Evolutionary conservation across 2,329 filamentous ascomycete genomes (phyloP), one percentile per base, ranked within the genome.

Genomic region (Fusarium decemcellulare): DNA sequence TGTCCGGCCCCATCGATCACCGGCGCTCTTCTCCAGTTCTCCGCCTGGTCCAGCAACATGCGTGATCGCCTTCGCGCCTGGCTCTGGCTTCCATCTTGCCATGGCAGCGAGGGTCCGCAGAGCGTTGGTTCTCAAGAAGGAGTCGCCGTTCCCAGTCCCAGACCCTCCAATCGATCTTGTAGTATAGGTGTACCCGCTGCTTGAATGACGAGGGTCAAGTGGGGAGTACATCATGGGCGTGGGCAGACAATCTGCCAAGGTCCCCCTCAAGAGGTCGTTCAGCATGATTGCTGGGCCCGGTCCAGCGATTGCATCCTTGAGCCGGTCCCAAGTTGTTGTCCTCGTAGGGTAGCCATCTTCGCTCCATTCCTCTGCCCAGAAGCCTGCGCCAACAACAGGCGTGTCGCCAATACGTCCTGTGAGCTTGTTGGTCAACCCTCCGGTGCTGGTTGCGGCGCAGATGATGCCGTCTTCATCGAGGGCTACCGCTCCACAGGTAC

Each of bases 131-230:
- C 93, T 90, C 15, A 97, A 84, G 77, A 97, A 97, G 0, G 92
- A 93, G 79, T 97, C 94, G 1, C 95, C 94, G 72, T 97, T 97
- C 0, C 94, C 95, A 0, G 94, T 95, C 1, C 93, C 92, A 0
- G 92, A 95, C 10, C 93, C 82, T 0, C 86, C 93, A 8, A 87
- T 75, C 0, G 85, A 83, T n/a, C 78, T 70, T 4, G 69, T 77
- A 30, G 72, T 78, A 32, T 55, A 59, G 16, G 51, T 57, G 8
- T 29, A 43, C 44, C 36, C 39, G 14, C 29, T 61, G 29, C 29
- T 47, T 47, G 37, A 27, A 32, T 27, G 34, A 29, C 8, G 15
- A 8, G 55, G 30, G 4, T 40, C n/a, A 3, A 76, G 29, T 4
- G 82, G 83, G 3, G 70, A 70, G 70, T 85, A 85, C 15, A 76